These are phyloP conservation scores for Citrus sp. DNA, from an alignment of 345 rosid species.

Conservation along the genomic window DNA sequence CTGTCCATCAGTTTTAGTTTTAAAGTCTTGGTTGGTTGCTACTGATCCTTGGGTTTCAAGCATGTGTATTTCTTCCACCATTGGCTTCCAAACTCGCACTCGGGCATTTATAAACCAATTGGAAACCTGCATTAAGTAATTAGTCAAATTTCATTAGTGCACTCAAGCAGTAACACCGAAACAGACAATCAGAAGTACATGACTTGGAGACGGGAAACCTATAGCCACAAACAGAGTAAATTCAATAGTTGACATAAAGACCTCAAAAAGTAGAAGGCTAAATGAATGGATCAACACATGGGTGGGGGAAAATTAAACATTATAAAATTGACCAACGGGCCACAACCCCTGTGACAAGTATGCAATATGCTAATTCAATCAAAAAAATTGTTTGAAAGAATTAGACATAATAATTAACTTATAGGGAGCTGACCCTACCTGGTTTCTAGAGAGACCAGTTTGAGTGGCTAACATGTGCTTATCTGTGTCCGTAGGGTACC, in stretches of 20 bases:
- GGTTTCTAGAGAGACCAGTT: slow-evolving; percentile 58
- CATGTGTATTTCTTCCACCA: slow-evolving; percentile 65
- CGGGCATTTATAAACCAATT: slow-evolving; percentile 71
- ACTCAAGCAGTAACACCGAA: background rate
- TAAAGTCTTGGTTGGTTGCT: slow-evolving; percentile 20
- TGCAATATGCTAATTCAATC: slow-evolving; percentile 17
- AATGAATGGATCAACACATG: background rate
- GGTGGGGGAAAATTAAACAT: background rate
- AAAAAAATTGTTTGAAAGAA: background rate
- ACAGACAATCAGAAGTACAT: background rate
- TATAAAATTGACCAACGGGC: background rate
- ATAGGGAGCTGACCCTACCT: slow-evolving; percentile 31
- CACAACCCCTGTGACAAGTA: background rate
- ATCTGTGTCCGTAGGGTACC: slow-evolving; percentile 64
- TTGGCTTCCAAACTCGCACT: slow-evolving; percentile 63
- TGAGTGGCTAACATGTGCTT: slow-evolving; percentile 61
- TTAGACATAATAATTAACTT: background rate
- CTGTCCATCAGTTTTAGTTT: slow-evolving; percentile 13
- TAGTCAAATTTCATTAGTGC: background rate
- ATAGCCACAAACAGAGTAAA: background rate
- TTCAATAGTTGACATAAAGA: background rate
- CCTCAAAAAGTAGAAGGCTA: background rate
- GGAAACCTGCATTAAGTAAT: slow-evolving; percentile 40
- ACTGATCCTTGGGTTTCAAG: slow-evolving; percentile 44
- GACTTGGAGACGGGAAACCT: background rate